A percentile compares a stretch with the other conserved stretches of the same genome.
phyloP scores from a whole-genome alignment of 2,329 filamentous ascomycete species.

The Paradendryphiella salina region DNA sequence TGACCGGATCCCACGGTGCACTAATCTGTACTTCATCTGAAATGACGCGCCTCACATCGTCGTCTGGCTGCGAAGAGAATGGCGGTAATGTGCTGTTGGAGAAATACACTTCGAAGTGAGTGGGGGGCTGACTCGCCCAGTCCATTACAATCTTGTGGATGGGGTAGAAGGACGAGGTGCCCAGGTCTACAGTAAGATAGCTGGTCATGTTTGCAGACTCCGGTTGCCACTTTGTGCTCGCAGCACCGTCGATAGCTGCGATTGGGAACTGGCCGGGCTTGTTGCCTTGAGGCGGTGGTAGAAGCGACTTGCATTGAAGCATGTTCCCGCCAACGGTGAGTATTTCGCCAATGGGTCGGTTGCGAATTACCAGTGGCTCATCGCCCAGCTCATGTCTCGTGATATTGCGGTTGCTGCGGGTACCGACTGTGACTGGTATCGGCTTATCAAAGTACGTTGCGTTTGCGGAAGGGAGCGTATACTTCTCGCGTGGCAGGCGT shows the following conservation, averaged over 20 bases:
- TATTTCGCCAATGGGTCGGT: conserved; percentile 60
- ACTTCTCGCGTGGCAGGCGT: conserved; percentile 50
- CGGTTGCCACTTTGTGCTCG: conserved; percentile 70
- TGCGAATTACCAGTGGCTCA: conserved; percentile 59
- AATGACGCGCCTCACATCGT: conserved; percentile 24
- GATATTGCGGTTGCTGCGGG: conserved; percentile 34
- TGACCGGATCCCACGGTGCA: conserved; percentile 47
- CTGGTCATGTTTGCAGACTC: conserved; percentile 53
- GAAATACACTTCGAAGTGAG: conserved; percentile 59
- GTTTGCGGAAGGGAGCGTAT: conserved; percentile 58
- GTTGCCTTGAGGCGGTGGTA: conserved; percentile 47
- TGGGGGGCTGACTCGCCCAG: conserved; percentile 62
- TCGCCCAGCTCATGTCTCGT: conserved; percentile 52
- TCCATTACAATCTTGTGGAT: conserved; percentile 60
- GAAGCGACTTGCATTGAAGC: conserved; percentile 63
- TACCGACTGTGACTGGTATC: conserved; percentile 63
- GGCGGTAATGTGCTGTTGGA: conserved; percentile 52
- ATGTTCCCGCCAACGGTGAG: conserved; percentile 63
- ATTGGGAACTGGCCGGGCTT: conserved; percentile 70
- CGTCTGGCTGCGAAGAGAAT: conserved; percentile 8
- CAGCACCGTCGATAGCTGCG: conserved; percentile 66
- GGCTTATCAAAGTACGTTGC: conserved; percentile 55
- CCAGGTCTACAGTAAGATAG: conserved; percentile 61
- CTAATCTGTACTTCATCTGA: conserved; percentile 45
- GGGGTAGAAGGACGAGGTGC: conserved; percentile 42